Conservation (phyloP, 805 yeast genomes). For the Suhomyces vadensis region DNA sequence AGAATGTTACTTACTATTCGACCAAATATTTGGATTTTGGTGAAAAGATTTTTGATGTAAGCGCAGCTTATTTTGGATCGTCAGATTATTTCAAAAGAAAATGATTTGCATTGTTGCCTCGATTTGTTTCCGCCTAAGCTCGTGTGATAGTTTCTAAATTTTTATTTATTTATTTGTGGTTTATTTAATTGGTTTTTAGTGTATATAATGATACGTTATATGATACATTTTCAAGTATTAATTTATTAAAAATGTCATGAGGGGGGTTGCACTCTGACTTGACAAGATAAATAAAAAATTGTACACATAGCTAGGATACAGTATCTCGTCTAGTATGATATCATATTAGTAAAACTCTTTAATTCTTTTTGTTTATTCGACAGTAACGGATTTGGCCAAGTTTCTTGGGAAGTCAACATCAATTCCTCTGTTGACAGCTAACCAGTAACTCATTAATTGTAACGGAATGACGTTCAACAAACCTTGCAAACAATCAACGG, state of each 20-base stretch:
- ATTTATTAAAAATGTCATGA: no score
- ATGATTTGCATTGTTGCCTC: no score
- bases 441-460: slow-evolving; percentile 95
- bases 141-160: background rate
- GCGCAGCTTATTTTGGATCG: slow-evolving; percentile 66
- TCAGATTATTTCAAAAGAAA: slow-evolving; percentile 73
- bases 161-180: background rate
- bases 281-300: no score
- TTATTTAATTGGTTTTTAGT: no score
- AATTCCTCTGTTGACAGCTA: slow-evolving; percentile 91
- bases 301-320: no score
- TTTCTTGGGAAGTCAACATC: slow-evolving; percentile 99
- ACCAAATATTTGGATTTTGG: slow-evolving; percentile 77
- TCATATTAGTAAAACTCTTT: no score
- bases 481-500: slow-evolving; percentile 98
- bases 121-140: no score
- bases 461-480: slow-evolving; percentile 89
- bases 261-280: no score
- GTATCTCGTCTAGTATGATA: no score
- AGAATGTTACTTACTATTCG: slow-evolving; percentile 52
- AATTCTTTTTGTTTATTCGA: slow-evolving; percentile 78
- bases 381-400: slow-evolving; percentile 97
- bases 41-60: slow-evolving; percentile 76
- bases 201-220: no score
- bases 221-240: no score